Evolutionary conservation across 2,329 filamentous ascomycete species (phyloP).

Genomic region (Aspergillus ochraceus): DNA sequence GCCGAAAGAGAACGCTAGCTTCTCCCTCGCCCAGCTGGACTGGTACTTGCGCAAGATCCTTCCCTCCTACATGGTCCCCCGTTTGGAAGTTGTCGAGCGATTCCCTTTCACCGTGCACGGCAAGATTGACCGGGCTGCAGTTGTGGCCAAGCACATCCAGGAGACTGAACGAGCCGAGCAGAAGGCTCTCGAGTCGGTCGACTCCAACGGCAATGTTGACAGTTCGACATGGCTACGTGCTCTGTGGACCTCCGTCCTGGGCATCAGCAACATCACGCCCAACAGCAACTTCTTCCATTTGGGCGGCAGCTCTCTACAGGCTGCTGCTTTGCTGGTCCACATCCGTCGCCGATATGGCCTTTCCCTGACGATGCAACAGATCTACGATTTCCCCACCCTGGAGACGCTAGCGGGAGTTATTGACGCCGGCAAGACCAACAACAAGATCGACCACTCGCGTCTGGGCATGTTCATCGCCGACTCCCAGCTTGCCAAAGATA

Average conservation of each 20-base stretch:
- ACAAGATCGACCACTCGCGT: neutral
- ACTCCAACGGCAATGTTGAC: neutral
- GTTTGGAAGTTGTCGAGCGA: neutral
- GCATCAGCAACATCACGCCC: neutral
- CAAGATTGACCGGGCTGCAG: neutral
- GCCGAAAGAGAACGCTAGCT: neutral
- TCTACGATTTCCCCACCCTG: neutral
- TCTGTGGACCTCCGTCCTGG: neutral
- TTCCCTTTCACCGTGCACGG: neutral
- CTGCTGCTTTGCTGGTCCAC: neutral
- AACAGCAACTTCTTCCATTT: neutral
- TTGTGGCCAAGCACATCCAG: neutral
- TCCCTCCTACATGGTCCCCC: neutral
- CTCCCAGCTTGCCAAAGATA: neutral
- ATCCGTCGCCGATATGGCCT: neutral
- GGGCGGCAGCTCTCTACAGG: conserved; percentile 2
- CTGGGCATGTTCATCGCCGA: neutral
- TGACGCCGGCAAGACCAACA: neutral
- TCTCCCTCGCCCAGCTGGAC: neutral
- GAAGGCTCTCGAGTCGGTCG: neutral
- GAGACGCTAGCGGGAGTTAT: neutral
- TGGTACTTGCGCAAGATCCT: neutral
- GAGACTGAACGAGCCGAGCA: neutral
- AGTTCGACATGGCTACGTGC: neutral
- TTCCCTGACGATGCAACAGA: neutral